Conservation (phyloP, 2,329 filamentous ascomycete genomes). For the Aspergillus viridinutans region DNA sequence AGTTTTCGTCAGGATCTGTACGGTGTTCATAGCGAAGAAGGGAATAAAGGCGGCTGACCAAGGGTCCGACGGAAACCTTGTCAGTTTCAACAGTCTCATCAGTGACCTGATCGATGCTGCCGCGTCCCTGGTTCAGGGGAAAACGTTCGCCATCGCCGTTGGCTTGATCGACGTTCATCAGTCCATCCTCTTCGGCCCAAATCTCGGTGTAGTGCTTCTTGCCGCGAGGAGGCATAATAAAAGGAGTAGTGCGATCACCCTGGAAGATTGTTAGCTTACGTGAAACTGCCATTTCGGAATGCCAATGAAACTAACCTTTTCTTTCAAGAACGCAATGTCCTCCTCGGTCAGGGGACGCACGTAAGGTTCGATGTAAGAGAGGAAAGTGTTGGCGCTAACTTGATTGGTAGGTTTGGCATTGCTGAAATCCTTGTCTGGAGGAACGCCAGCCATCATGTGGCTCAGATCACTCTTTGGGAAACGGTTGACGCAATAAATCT, state of each 20-base stretch:
- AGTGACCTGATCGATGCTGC: conserved; percentile 78
- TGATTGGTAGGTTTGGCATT: conserved; percentile 90
- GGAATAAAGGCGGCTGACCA: conserved; percentile 76
- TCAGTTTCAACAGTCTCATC: conserved; percentile 86
- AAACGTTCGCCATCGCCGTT: conserved; percentile 61
- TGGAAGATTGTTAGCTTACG: conserved; percentile 21
- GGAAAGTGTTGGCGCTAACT: conserved; percentile 89
- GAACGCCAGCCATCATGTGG: conserved; percentile 80
- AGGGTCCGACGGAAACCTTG: conserved; percentile 79
- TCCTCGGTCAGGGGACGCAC: conserved; percentile 88
- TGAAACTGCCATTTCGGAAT: not conserved
- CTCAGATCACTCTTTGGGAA: conserved; percentile 78
- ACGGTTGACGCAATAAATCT: conserved; percentile 79
- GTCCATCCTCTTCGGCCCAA: conserved; percentile 91
- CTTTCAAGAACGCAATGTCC: conserved; percentile 86
- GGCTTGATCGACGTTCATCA: conserved; percentile 66
- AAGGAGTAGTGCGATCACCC: conserved; percentile 77
- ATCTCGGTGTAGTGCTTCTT: conserved; percentile 82
- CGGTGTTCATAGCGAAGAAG: conserved; percentile 71
- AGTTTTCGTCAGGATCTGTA: conserved; percentile 52
- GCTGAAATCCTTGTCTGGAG: conserved; percentile 93
- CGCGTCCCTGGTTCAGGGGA: conserved; percentile 75
- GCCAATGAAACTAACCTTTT: conserved; percentile 51
- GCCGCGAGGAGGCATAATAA: conserved; percentile 79
- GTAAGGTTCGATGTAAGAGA: conserved; percentile 87